Evolutionary conservation across 129 eudicot species (phyloP).

Genomic region (Artemisia argyi): DNA sequence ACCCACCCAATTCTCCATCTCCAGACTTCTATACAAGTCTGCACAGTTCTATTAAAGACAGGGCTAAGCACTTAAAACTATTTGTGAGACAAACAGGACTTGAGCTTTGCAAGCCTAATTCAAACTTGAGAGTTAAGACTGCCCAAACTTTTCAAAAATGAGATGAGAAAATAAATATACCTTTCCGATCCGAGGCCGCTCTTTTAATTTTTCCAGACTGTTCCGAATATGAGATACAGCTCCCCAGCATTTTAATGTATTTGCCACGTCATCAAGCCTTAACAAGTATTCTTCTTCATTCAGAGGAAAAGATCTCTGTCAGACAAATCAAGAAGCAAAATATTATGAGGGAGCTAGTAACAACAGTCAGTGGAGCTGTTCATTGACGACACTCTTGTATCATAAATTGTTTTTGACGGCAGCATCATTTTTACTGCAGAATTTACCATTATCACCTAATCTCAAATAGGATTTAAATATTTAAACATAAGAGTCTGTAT

Average conservation of each 20-base stretch:
- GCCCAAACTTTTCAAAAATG: too few species aligned
- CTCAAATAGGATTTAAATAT: too few species aligned
- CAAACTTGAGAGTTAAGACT: neutral
- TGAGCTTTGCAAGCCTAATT: neutral
- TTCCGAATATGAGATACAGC: constrained; percentile 95
- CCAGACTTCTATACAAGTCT: too few species aligned
- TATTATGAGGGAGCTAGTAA: too few species aligned
- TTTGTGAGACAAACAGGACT: too few species aligned
- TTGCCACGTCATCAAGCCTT: constrained; percentile 99
- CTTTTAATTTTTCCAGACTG: constrained; percentile 75
- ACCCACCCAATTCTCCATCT: too few species aligned
- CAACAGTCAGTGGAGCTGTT: too few species aligned
- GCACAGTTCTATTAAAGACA: too few species aligned
- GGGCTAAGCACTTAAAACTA: too few species aligned
- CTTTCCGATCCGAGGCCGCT: constrained; percentile 97
- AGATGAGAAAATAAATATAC: constrained; percentile 32
- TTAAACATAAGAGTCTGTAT: too few species aligned
- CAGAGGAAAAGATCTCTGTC: constrained; percentile 91
- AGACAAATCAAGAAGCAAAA: constrained; percentile 19
- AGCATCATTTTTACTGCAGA: too few species aligned
- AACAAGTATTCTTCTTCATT: constrained; percentile 94
- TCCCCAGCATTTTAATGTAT: constrained; percentile 93
- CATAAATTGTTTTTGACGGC: neutral
- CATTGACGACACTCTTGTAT: neutral
- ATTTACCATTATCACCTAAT: too few species aligned